Evolutionary conservation across 306 rosid species (phyloP), one percentile per base, ranked within the genome.

Genomic region (Gastrolobium bilobum): DNA sequence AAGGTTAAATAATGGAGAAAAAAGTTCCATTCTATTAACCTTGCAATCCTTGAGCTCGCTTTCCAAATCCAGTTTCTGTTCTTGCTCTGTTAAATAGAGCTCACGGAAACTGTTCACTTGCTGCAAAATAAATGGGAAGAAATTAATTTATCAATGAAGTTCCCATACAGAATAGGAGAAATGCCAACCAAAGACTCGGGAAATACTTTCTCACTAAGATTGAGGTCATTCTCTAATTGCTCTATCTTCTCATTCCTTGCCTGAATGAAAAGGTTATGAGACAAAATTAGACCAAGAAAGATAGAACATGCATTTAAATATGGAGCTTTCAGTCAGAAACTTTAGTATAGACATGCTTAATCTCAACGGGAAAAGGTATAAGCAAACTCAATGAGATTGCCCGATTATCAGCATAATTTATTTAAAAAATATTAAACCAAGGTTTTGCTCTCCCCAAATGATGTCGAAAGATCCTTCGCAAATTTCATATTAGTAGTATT

Each of bases 191-290:
- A 75, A 76, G 63, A 46, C 11, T 60, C 38, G 4, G 13, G 67
- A 38, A 75, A 44, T 86, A 94, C 99, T 87, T 92, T 89, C 79
- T 88, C 89, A 48, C 89, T 74, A 58, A 84, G 84, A 73, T 50
- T 78, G 75, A 92, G 90, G 61, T 91, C 97, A 83, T 77, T 89
- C 86, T 94, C 97, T 87, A 94, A 59, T 73, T 88, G 93, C 78
- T 94, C 97, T 76, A 92, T 94, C 84, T 82, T 92, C 83, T 92
- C 97, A 68, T 53, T 85, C 79, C 83, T 91, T 75, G 84, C 92
- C 99, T 94, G 93, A 75, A 78, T 0, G 86, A 82, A 73, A 15
- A 53, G 46, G 38, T 46, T 51, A 61, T 54, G 29, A 43, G 53
- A 71, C 34, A 76, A 48, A 48, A 71, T 79, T 68, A 77, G 73